A percentile compares a stretch with the other conserved stretches of the same genome.
These are phyloP conservation scores for Candida peoriensis DNA, from an alignment of 805 yeast species.

Conservation along the genomic window DNA sequence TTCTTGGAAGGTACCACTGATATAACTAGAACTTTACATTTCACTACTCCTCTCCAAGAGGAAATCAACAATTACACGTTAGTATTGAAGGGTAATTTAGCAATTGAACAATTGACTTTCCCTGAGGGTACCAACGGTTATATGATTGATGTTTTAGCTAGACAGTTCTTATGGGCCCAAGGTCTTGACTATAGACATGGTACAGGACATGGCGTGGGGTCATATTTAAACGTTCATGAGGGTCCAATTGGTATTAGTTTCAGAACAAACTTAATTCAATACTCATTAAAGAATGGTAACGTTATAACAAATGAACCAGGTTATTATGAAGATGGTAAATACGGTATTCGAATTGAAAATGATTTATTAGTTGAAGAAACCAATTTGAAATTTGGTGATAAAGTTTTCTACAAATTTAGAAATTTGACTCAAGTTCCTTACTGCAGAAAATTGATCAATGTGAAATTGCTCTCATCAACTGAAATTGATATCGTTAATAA, in stretches of 20 bases:
- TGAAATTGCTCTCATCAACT: conserved; percentile 43
- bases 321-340: conserved; percentile 82
- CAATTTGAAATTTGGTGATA: conserved; percentile 46
- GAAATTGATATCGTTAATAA: conserved; percentile 67
- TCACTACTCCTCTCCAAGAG: conserved; percentile 49
- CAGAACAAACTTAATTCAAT: conserved; percentile 41
- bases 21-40: conserved; percentile 83
- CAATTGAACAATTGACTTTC: conserved; percentile 74
- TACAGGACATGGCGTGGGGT: conserved; percentile 97
- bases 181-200: conserved; percentile 93
- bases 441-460: conserved; percentile 70
- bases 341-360: conserved; percentile 87
- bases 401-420: conserved; percentile 63
- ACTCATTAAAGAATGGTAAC: conserved; percentile 61
- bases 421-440: conserved; percentile 85
- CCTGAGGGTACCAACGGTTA: conserved; percentile 74
- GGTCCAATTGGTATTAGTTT: conserved; percentile 83
- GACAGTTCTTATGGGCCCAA: conserved; percentile 74
- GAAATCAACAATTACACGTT: conserved; percentile 68
- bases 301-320: conserved; percentile 93
- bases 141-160: conserved; percentile 73
- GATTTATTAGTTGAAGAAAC: conserved; percentile 54
- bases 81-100: conserved; percentile 88
- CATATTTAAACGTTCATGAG: conserved; percentile 88
- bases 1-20: conserved; percentile 94